A percentile compares a stretch with the other conserved stretches of the same genome.
Conservation (phyloP, 495 filamentous ascomycete genomes). For the Neurospora sp. region DNA sequence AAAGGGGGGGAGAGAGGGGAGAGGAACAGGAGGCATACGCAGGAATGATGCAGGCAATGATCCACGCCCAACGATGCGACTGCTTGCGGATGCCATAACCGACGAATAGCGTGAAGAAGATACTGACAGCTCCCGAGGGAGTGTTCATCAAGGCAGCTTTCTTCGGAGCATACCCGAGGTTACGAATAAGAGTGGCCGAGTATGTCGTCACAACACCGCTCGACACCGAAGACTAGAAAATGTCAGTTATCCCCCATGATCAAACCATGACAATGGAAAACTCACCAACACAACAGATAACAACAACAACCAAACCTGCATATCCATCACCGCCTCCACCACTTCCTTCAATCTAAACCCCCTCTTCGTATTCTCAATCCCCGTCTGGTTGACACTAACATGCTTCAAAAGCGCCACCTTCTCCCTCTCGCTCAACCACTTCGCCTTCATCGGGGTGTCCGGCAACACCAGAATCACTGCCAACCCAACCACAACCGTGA, state of each 20-base stretch:
- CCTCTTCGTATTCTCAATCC: conserved; percentile 39
- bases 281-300: conserved; percentile 21
- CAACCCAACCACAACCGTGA: conserved; percentile 41
- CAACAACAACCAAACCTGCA: conserved; percentile 26
- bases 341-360: conserved; percentile 34
- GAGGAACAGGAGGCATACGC: conserved; percentile 13
- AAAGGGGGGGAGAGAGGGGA: neutral
- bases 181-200: conserved; percentile 48
- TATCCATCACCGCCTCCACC: conserved; percentile 25
- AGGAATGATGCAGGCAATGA: conserved; percentile 23
- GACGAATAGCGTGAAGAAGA: conserved; percentile 43
- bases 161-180: conserved; percentile 45
- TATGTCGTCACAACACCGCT: conserved; percentile 53
- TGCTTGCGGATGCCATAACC: conserved; percentile 30
- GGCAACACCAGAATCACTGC: conserved; percentile 40
- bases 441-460: conserved; percentile 41
- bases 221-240: conserved; percentile 35
- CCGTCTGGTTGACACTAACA: conserved; percentile 34
- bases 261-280: neutral
- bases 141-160: conserved; percentile 50
- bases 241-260: neutral
- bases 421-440: conserved; percentile 40
- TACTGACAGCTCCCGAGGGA: conserved; percentile 46
- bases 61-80: conserved; percentile 28
- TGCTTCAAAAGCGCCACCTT: conserved; percentile 33